Conservation (phyloP, 805 yeast genomes). For the Monosporozyma servazzii region DNA sequence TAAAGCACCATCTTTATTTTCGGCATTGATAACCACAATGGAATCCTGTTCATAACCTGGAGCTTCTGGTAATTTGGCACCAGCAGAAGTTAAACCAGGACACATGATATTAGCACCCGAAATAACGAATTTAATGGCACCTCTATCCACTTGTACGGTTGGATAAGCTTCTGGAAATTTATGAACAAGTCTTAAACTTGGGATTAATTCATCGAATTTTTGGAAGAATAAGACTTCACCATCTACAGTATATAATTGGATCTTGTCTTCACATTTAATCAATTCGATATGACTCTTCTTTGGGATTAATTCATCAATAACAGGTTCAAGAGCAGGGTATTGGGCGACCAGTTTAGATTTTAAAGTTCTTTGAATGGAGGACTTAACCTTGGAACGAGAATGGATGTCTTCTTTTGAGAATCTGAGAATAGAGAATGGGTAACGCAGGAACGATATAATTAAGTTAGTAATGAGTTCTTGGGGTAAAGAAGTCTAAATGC, state of each 20-base stretch:
- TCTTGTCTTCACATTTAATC: constrained; percentile 83
- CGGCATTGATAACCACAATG: constrained; percentile 80
- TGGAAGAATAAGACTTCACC: constrained; percentile 70
- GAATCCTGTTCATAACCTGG: constrained; percentile 46
- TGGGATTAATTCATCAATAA: constrained; percentile 75
- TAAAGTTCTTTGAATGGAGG: constrained; percentile 88
- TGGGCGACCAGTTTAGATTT: constrained; percentile 63
- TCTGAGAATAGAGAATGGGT: constrained; percentile 20
- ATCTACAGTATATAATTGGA: constrained; percentile 67
- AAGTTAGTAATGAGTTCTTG: constrained; percentile 2
- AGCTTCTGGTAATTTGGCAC: constrained; percentile 74
- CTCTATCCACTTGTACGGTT: constrained; percentile 82
- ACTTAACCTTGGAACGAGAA: constrained; percentile 83
- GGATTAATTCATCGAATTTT: constrained; percentile 70
- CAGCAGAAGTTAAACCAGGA: constrained; percentile 83
- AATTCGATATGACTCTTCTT: constrained; percentile 75
- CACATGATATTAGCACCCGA: constrained; percentile 97
- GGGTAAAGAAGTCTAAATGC: background rate
- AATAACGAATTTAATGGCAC: constrained; percentile 91
- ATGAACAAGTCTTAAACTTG: constrained; percentile 67
- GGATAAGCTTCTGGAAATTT: constrained; percentile 80
- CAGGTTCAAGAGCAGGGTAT: constrained; percentile 65
- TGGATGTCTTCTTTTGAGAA: constrained; percentile 82
- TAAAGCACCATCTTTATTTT: constrained; percentile 83
- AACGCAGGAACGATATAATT: background rate